These are phyloP conservation scores for Trichosanthes truncata DNA, from an alignment of 306 rosid genomes.

Conservation along the genomic window DNA sequence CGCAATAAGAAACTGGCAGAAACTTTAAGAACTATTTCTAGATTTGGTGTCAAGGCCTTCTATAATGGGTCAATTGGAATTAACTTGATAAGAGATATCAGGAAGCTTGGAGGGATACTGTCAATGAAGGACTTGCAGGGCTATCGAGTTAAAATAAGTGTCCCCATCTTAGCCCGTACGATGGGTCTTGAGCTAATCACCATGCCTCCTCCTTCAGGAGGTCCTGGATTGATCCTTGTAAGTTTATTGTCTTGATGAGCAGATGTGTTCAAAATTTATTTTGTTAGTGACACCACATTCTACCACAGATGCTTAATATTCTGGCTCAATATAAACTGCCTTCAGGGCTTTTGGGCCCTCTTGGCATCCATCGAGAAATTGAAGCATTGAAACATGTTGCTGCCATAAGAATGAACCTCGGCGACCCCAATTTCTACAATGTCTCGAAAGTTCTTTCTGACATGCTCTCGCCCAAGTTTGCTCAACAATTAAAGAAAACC, in stretches of 20 bases:
- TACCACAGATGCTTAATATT: conserved; percentile 64
- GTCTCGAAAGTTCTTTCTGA: conserved; percentile 46
- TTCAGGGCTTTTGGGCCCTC: conserved; percentile 54
- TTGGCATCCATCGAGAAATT: conserved; percentile 58
- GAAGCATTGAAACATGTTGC: conserved; percentile 75
- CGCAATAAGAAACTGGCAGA: conserved; percentile 46
- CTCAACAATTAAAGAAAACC: conserved; percentile 38
- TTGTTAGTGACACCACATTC: not conserved
- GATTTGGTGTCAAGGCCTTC: conserved; percentile 38
- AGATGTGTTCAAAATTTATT: not conserved
- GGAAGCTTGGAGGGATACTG: conserved; percentile 58
- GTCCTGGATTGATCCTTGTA: conserved; percentile 71
- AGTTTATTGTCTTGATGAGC: conserved; percentile 9
- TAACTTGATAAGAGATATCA: conserved; percentile 51
- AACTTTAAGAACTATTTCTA: conserved; percentile 37
- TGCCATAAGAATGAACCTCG: conserved; percentile 73
- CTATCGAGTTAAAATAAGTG: conserved; percentile 35
- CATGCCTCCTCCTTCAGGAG: conserved; percentile 94
- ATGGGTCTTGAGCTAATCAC: conserved; percentile 48
- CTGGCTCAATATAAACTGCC: conserved; percentile 49
- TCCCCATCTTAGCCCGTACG: conserved; percentile 32
- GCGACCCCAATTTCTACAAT: conserved; percentile 72
- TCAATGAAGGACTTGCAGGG: conserved; percentile 43
- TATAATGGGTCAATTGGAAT: conserved; percentile 54
- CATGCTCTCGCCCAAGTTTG: conserved; percentile 71